phyloP scores from a whole-genome alignment of 1,139 yeast genomes.

The Lodderomyces elongisporus region DNA sequence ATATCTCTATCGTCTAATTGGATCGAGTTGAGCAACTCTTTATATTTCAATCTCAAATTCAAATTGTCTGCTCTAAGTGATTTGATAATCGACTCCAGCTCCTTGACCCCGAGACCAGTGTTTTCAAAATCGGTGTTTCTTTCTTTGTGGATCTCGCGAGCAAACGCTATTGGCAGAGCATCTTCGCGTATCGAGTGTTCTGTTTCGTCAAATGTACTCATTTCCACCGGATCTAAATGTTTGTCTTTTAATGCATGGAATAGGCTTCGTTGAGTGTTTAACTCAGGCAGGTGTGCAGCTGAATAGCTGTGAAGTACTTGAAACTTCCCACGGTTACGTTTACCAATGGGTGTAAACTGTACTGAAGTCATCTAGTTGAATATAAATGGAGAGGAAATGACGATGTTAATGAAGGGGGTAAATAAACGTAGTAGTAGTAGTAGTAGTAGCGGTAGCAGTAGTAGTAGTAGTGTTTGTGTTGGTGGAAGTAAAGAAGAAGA shows the following conservation, averaged over 20 bases:
- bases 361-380: constrained; percentile 4
- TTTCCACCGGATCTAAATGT: constrained; percentile 2
- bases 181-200: neutral
- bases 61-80: constrained; percentile 9
- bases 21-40: constrained; percentile 10
- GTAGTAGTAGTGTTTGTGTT: no score
- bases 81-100: constrained; percentile 11
- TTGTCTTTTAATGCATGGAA: constrained; percentile 10
- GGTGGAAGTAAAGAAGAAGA: no score
- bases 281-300: constrained; percentile 3
- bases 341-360: constrained; percentile 13
- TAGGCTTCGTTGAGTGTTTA: constrained; percentile 8
- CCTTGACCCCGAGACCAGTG: constrained; percentile 9
- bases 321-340: constrained; percentile 7
- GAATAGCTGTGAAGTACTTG: constrained; percentile 13
- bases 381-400: no score
- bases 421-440: no score
- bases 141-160: neutral
- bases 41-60: constrained; percentile 11
- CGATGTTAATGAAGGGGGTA: no score
- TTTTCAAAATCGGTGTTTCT: constrained; percentile 3
- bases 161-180: no score
- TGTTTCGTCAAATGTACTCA: constrained; percentile 11
- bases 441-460: no score
- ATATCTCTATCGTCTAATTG: constrained; percentile 7